Evolutionary conservation across 2,329 filamentous ascomycete species (phyloP), one percentile per base, ranked within the genome.

Genomic region (Xylariaceae sp.): DNA sequence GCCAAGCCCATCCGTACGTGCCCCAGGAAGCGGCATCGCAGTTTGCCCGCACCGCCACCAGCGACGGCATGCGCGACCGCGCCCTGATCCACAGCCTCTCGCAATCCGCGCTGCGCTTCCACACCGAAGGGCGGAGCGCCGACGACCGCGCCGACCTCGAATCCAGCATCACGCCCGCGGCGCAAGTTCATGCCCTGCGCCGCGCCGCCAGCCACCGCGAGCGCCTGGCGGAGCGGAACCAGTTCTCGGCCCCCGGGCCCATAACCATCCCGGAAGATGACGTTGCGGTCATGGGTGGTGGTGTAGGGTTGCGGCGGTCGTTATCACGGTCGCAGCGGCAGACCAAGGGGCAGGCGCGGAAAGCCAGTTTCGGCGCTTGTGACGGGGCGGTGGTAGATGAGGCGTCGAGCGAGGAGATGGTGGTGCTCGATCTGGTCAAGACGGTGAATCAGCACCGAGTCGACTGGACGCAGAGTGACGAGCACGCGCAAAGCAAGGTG

Each of bases 381-480:
- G 22, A 15, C n/a, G 33, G 16, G 12, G 32, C 31, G 6, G 41
- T 34, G 6, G 39, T 26, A 17, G 45, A 47, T 18, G 37, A 46
- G 33, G 43, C 46, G 15, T 47, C 54, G 9, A 52, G 48, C 4
- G 55, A 53, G 22, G 60, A 59, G 17, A 51, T 54, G 28, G 41
- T 54, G 12, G 55, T 60, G 7, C 44, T 57, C 9, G 22, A 26
- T 11, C 22, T 26, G 6, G 43, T 52, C 16, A 45, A 44, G 4
- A 45, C 45, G 34, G 53, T 53, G 12, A 47, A 65, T 22, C 62
- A 68, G 41, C 65, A 68, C 50, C 47, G 69, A 24, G 71, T 73
- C 41, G 76, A 81, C 56, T 82, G 78, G 78, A 73, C 74, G 22
- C 77, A 81, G 55, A 73, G 68, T 51, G 77, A 80, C 47, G 73